Evolutionary conservation across 768 basidiomycete genomes (phyloP).

Genomic region (Suillus luteus): DNA sequence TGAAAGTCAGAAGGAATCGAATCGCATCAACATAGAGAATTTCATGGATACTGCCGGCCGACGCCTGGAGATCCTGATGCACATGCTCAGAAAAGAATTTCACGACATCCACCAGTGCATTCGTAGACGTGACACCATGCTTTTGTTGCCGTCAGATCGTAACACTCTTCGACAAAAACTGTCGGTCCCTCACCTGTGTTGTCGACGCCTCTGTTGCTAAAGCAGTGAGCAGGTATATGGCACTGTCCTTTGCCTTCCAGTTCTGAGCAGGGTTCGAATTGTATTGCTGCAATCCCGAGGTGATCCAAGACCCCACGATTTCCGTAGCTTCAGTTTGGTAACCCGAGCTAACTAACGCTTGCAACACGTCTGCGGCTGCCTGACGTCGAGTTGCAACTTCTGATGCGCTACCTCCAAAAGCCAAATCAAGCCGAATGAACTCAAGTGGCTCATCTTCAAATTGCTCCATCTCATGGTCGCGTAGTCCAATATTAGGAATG

Average conservation of each 20-base stretch:
- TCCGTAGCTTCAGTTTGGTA: slow-evolving; percentile 86
- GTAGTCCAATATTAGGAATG: slow-evolving; percentile 87
- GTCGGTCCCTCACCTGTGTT: slow-evolving; percentile 55
- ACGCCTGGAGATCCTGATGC: slow-evolving; percentile 80
- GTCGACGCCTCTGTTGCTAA: slow-evolving; percentile 91
- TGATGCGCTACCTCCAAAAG: slow-evolving; percentile 48
- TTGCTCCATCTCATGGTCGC: slow-evolving; percentile 89
- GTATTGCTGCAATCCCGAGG: slow-evolving; percentile 70
- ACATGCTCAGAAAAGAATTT: slow-evolving; percentile 95
- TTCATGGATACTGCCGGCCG: slow-evolving; percentile 70
- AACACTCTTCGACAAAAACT: not conserved
- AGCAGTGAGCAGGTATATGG: slow-evolving; percentile 91
- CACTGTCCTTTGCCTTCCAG: slow-evolving; percentile 94
- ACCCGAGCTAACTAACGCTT: slow-evolving; percentile 80
- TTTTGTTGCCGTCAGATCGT: slow-evolving; percentile 30
- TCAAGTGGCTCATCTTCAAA: slow-evolving; percentile 98
- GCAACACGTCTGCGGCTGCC: slow-evolving; percentile 93
- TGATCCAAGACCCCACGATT: slow-evolving; percentile 85
- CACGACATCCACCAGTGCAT: slow-evolving; percentile 89
- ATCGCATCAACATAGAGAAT: slow-evolving; percentile 97
- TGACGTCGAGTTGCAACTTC: slow-evolving; percentile 88
- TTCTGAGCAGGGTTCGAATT: slow-evolving; percentile 54
- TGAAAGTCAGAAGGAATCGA: slow-evolving; percentile 90
- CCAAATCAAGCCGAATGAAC: slow-evolving; percentile 85
- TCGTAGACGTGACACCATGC: slow-evolving; percentile 94